A percentile compares a stretch with the other conserved stretches of the same genome.
phyloP scores from a whole-genome alignment of 2,329 filamentous ascomycete species.

The Paecilomyces formosus region DNA sequence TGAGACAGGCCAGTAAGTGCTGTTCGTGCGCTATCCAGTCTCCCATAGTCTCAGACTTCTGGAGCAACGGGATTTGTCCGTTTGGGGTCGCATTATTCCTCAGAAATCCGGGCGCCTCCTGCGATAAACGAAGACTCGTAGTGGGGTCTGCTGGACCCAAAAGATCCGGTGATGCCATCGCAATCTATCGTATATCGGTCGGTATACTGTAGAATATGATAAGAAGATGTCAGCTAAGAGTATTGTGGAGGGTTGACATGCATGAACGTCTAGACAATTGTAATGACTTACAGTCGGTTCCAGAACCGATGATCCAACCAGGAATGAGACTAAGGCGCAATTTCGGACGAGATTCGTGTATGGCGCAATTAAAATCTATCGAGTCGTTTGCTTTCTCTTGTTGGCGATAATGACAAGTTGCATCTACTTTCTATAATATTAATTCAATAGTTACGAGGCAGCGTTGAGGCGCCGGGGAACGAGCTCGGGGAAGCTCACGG shows the following conservation, averaged over 20 bases:
- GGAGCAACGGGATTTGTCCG: conserved; percentile 44
- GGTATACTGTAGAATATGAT: neutral
- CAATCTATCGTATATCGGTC: conserved; percentile 1
- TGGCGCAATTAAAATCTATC: neutral
- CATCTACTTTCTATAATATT: neutral
- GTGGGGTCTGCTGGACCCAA: conserved; percentile 33
- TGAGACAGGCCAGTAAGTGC: conserved; percentile 73
- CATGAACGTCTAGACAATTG: neutral
- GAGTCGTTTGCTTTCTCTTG: too few species aligned
- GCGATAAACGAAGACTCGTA: conserved; percentile 37
- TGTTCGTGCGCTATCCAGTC: conserved; percentile 84
- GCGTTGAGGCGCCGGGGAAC: neutral
- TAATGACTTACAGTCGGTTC: neutral
- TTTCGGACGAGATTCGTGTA: neutral
- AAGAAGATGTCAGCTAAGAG: neutral
- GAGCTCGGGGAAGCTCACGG: neutral
- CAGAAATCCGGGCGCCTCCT: conserved; percentile 37
- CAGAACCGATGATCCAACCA: neutral
- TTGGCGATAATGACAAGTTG: neutral
- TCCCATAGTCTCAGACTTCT: conserved; percentile 60
- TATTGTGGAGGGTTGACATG: neutral
- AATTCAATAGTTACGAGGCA: neutral
- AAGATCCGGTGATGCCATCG: conserved; percentile 1
- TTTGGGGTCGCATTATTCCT: conserved; percentile 1
- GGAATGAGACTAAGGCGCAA: neutral